Base-by-base conservation (phyloP, 805 yeast genomes). In the Lipomyces japonicus region DNA sequence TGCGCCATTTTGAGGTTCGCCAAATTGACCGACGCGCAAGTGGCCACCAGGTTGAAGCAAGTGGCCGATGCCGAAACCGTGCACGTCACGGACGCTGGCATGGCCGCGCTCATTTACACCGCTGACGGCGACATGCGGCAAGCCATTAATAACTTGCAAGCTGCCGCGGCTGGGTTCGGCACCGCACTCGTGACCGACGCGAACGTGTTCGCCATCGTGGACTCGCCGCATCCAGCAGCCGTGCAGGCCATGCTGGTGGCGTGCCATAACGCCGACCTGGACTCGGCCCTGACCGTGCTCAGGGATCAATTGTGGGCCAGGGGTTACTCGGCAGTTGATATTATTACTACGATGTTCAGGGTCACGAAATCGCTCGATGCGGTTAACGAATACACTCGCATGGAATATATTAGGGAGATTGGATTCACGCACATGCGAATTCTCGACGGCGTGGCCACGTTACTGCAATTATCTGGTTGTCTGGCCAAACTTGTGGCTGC, bases 121-220 rank as follows among this genome's bases (percentile, higher is more conserved):
- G 95, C 96, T 0, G 98, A 93, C 65, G 98, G 98, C 52, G 98
- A 93, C 65, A 91, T 93, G 98, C 81, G 98, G 67, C 98, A 93
- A 68, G 98, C 97, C 0, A 78, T 93, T 42, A 93, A 93, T 65
- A 93, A 93, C 68, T 67, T 93, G 51, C 98, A 93, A 65, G 83
- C 95, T 63, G 89, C 97, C 0, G 91, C 83, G 28, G 88, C 96
- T 0, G 98, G 98, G 1, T 90, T 90, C 69, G 90, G 85, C 2
- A n/a, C n/a, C n/a, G n/a, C n/a, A n/a, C 75, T 86, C 48, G 96
- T 93, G n/a, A 86, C 81, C 63, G 88, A 88, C 41, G 88, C 86
- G 36, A 91, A 90, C 62, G 98, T 93, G 16, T 93, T 89, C 75
- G 87, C 85, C 65, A 86, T 93, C 51, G 97, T 93, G 2, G 98